These are phyloP conservation scores for Psilocybe cyanescens DNA, from an alignment of 768 basidiomycete genomes.

Conservation along the genomic window DNA sequence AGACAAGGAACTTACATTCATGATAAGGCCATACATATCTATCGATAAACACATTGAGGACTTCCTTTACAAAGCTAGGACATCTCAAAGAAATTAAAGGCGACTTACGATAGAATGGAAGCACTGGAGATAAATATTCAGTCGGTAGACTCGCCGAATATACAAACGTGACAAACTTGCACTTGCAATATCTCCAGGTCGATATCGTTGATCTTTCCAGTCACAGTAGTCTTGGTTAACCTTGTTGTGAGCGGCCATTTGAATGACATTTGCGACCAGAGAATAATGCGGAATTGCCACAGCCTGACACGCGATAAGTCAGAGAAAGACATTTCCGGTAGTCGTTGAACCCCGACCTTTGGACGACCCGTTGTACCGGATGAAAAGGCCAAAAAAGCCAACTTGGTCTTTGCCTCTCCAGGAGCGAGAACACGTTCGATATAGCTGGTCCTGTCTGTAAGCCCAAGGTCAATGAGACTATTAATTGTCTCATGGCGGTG, in stretches of 20 bases:
- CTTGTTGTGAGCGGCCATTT: conserved; percentile 56
- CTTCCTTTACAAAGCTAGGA: background rate
- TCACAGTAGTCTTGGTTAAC: conserved; percentile 47
- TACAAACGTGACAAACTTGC: conserved; percentile 46
- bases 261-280: conserved; percentile 64
- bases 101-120: conserved; percentile 64
- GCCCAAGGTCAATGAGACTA: conserved; percentile 51
- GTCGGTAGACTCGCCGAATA: too few relatives aligned
- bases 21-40: conserved; percentile 73
- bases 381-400: conserved; percentile 75
- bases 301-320: conserved; percentile 38
- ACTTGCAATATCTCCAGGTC: conserved; percentile 62
- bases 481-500: conserved; percentile 41
- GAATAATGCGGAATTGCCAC: conserved; percentile 65
- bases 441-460: conserved; percentile 39
- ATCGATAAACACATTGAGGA: background rate
- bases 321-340: background rate
- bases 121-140: conserved; percentile 36
- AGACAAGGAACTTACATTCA: conserved; percentile 44
- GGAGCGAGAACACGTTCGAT: conserved; percentile 52
- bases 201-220: conserved; percentile 54
- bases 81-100: background rate
- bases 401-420: conserved; percentile 69
- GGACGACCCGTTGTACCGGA: conserved; percentile 78
- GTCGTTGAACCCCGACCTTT: conserved; percentile 45